Base-by-base conservation (phyloP, 2,329 filamentous ascomycete species). In the Ceratocystiopsis minuta region DNA sequence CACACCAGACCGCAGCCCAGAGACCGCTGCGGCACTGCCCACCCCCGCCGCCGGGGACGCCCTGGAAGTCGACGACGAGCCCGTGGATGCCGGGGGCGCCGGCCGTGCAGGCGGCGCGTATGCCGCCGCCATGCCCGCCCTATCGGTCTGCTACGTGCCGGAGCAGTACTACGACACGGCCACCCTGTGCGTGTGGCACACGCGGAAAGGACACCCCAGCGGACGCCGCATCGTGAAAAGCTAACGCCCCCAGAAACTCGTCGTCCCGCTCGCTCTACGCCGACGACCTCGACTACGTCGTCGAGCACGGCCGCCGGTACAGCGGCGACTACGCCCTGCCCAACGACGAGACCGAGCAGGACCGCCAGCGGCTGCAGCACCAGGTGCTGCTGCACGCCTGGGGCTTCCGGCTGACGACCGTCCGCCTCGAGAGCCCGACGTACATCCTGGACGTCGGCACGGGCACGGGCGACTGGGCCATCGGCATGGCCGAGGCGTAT, bases 301-400 rank as follows among this genome's bases (percentile, higher is more conserved):
- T 60, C 43, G 69, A 74, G 49, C 72, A 76, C 50, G 72, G 72
- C n/a, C 61, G 70, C 18, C 61, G 71, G 20, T 76, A 75, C 45
- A 71, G 74, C 50, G 61, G 61, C 36, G 72, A 68, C 12, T 76
- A 76, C 50, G 67, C 67, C 42, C 72, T 75, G 39, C 72, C 72
- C 20, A 76, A 75, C 43, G 72, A 76, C 45, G 71, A 74, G 39
- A 56, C 64, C 6, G 72, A 76, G 54, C 56, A 58, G 43, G 56
- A 56, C 18, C 55, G 57, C 3, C 49, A 57, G 47, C 56, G 55
- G 28, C 51, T 57, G 38, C 43, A 54, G 34, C 54, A 58, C 47
- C 53, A 57, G 39, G 54, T 56, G 18, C 56, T 52, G 37, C 51
- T 57, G 28, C 52, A 56, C 42, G 40, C 54, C 17, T 56, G 56